These are phyloP conservation scores for Aquilaria agallochum DNA, from an alignment of 441 rosid species.

Conservation along the genomic window DNA sequence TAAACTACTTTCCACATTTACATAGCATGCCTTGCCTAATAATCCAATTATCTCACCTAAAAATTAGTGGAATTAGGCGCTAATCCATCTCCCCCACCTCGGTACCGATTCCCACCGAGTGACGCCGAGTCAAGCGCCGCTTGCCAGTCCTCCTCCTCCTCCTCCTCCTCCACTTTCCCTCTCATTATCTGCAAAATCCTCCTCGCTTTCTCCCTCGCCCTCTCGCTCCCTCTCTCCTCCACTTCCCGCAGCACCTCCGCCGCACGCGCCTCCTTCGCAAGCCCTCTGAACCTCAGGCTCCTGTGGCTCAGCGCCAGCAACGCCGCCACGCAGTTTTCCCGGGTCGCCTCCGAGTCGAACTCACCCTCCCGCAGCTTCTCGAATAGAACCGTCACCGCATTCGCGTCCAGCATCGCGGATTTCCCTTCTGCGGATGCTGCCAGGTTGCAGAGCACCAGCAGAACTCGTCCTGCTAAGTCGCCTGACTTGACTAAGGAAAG, in stretches of 20 bases:
- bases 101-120: slow-evolving; percentile 20
- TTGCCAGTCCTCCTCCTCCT: slow-evolving; percentile 22
- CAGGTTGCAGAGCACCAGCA: slow-evolving; percentile 43
- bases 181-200: slow-evolving; percentile 39
- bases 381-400: slow-evolving; percentile 42
- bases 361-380: slow-evolving; percentile 37
- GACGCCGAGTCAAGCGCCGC: slow-evolving; percentile 25
- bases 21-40: background rate
- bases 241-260: slow-evolving; percentile 45
- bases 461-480: slow-evolving; percentile 31
- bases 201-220: slow-evolving; percentile 54
- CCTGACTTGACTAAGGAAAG: slow-evolving; percentile 37
- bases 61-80: slow-evolving; percentile 35
- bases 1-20: background rate
- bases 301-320: slow-evolving; percentile 49
- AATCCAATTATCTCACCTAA: slow-evolving; percentile 10
- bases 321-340: slow-evolving; percentile 60
- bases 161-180: slow-evolving; percentile 38
- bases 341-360: slow-evolving; percentile 31
- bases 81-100: slow-evolving; percentile 13
- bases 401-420: slow-evolving; percentile 53
- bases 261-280: slow-evolving; percentile 45
- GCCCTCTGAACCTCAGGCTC: slow-evolving; percentile 59
- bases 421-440: slow-evolving; percentile 44
- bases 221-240: slow-evolving; percentile 37